phyloP scores from a whole-genome alignment of 2,329 filamentous ascomycete genomes.

The Botrytis aclada region DNA sequence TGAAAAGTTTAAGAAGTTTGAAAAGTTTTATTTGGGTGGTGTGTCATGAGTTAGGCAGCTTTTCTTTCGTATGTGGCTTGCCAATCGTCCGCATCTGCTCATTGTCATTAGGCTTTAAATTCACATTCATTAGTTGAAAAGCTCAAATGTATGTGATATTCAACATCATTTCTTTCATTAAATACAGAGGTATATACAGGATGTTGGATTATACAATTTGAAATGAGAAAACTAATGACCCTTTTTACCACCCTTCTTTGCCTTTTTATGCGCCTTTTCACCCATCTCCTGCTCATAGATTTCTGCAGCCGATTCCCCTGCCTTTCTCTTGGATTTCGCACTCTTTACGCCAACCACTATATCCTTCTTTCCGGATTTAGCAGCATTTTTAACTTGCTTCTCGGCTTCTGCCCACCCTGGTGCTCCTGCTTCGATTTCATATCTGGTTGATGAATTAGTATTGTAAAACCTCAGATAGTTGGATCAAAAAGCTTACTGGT shows the following conservation, averaged over 20 bases:
- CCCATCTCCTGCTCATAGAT: constrained; percentile 60
- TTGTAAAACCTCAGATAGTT: not conserved
- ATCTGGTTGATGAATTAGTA: constrained; percentile 44
- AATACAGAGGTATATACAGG: constrained; percentile 16
- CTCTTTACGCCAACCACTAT: constrained; percentile 78
- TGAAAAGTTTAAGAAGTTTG: not conserved
- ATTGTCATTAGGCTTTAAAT: not conserved
- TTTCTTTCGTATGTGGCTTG: constrained; percentile 11
- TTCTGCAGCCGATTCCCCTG: constrained; percentile 54
- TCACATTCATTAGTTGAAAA: not conserved
- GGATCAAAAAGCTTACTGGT: constrained; percentile 60
- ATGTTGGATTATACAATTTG: constrained; percentile 3
- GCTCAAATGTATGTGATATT: not conserved
- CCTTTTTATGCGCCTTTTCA: constrained; percentile 51
- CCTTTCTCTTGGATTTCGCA: constrained; percentile 75
- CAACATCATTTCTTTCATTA: constrained; percentile 11
- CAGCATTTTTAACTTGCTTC: constrained; percentile 63
- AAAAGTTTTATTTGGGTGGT: not conserved
- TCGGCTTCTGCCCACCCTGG: constrained; percentile 69
- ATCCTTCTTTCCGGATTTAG: constrained; percentile 54
- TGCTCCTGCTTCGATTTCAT: constrained; percentile 61
- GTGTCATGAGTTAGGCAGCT: not conserved
- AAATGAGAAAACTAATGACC: constrained; percentile 20
- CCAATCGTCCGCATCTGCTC: not conserved
- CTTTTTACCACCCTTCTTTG: constrained; percentile 47